Evolutionary conservation across 78 protist genomes (phyloP).

Genomic region (Dictyostelium discoideum): DNA sequence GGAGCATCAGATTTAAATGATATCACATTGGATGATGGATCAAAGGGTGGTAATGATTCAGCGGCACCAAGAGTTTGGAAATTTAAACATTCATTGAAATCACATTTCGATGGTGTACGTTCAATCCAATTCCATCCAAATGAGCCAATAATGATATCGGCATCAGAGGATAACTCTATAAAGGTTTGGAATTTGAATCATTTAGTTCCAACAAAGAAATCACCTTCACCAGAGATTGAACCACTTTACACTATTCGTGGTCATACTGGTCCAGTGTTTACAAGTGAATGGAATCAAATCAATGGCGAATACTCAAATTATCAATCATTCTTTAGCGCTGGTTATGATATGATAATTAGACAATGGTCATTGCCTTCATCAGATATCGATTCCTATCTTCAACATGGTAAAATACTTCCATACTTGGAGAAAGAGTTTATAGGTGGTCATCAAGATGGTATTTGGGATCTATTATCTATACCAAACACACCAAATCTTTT

Average conservation of each 20-base stretch:
- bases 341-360: constrained; percentile 76
- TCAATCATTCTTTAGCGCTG: constrained; percentile 49
- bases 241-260: constrained; percentile 85
- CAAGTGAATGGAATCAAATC: constrained; percentile 29
- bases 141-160: constrained; percentile 60
- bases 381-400: constrained; percentile 49
- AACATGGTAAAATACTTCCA: constrained; percentile 12
- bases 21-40: constrained; percentile 45
- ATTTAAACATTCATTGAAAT: constrained; percentile 42
- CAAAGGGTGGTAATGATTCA: constrained; percentile 16
- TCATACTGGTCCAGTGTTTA: constrained; percentile 78
- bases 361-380: constrained; percentile 60
- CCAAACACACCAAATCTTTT: constrained; percentile 5
- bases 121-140: constrained; percentile 77
- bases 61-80: constrained; percentile 57
- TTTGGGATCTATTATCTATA: constrained; percentile 70
- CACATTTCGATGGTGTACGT: constrained; percentile 84
- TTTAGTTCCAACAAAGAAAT: constrained; percentile 17
- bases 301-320: neutral
- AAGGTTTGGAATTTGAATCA: constrained; percentile 80
- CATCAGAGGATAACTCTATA: constrained; percentile 71
- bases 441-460: constrained; percentile 85
- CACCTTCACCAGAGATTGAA: constrained; percentile 60
- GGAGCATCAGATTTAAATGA: constrained; percentile 56
- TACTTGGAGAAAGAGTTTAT: constrained; percentile 24